A percentile compares a stretch with the other conserved stretches of the same genome.
phyloP scores from a whole-genome alignment of 805 yeast genomes.

The Candida tammaniensis region DNA sequence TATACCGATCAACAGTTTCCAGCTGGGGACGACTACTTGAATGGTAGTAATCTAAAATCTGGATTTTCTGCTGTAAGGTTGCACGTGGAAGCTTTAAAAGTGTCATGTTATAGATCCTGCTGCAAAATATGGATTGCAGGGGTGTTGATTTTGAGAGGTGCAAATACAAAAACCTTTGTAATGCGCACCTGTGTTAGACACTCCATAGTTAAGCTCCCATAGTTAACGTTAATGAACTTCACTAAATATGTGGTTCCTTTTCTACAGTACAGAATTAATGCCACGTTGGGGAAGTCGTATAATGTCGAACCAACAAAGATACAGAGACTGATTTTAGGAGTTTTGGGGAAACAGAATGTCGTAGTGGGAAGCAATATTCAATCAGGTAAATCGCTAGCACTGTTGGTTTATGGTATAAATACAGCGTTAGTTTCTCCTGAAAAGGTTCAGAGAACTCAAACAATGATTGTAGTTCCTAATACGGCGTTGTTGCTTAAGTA shows the following conservation, averaged over 20 bases:
- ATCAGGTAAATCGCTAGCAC: conserved; percentile 21
- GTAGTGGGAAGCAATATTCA: conserved; percentile 13
- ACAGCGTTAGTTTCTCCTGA: conserved; percentile 17
- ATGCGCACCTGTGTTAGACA: conserved; percentile 15
- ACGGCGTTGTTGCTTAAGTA: conserved; percentile 19
- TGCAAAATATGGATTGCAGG: conserved; percentile 1
- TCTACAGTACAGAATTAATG: conserved; percentile 17
- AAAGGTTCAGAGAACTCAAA: conserved; percentile 12
- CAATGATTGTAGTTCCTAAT: conserved; percentile 25
- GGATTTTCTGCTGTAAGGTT: conserved; percentile 56
- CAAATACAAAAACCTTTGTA: conserved; percentile 16
- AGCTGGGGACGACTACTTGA: conserved; percentile 50
- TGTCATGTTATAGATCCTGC: conserved; percentile 4
- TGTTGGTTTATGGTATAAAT: conserved; percentile 19
- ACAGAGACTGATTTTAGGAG: conserved; percentile 17
- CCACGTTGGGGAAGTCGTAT: conserved; percentile 2
- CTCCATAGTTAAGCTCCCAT: conserved; percentile 10
- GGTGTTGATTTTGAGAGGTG: conserved; percentile 1
- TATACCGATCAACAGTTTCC: conserved; percentile 54
- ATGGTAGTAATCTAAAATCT: conserved; percentile 51
- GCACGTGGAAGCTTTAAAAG: conserved; percentile 42
- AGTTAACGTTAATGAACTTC: too few relatives aligned
- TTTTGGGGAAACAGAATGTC: neutral
- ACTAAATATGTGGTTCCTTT: conserved; percentile 22
- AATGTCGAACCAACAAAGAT: conserved; percentile 19